phyloP scores from a whole-genome alignment of 306 rosid genomes.

The Acacia confusa region DNA sequence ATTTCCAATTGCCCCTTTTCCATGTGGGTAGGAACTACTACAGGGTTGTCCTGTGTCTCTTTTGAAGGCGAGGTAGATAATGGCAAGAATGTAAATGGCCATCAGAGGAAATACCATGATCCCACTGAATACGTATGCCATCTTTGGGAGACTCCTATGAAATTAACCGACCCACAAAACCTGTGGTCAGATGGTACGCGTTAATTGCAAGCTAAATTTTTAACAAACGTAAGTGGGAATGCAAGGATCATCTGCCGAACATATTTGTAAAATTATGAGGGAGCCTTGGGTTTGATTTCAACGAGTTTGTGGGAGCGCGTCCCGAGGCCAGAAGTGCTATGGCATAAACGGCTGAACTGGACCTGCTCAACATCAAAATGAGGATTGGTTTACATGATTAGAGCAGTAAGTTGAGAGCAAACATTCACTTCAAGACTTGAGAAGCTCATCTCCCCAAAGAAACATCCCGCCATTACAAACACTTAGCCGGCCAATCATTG shows the following conservation, averaged over 20 bases:
- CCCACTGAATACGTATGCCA: conserved; percentile 63
- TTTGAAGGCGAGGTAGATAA: conserved; percentile 64
- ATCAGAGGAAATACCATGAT: conserved; percentile 76
- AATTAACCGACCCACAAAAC: conserved; percentile 74
- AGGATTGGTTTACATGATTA: background rate
- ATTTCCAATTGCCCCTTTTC: conserved; percentile 26
- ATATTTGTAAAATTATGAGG: conserved; percentile 10
- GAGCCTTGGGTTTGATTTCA: no score
- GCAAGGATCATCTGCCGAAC: conserved; percentile 80
- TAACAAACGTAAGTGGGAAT: conserved; percentile 83
- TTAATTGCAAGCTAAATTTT: conserved; percentile 47
- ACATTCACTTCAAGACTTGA: conserved; percentile 51
- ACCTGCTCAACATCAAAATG: conserved; percentile 36
- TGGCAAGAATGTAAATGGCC: conserved; percentile 52
- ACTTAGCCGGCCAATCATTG: no score
- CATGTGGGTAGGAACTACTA: conserved; percentile 43
- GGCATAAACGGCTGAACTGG: conserved; percentile 75
- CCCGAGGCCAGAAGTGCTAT: conserved; percentile 89
- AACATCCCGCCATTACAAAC: conserved; percentile 75
- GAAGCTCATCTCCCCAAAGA: conserved; percentile 74
- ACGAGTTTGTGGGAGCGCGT: background rate
- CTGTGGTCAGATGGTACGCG: conserved; percentile 71
- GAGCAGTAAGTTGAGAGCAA: conserved; percentile 56
- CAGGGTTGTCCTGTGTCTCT: conserved; percentile 55
- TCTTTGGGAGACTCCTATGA: conserved; percentile 60